These are phyloP conservation scores for Metarhizium humberi DNA, from an alignment of 2,329 filamentous ascomycete species.

Conservation along the genomic window DNA sequence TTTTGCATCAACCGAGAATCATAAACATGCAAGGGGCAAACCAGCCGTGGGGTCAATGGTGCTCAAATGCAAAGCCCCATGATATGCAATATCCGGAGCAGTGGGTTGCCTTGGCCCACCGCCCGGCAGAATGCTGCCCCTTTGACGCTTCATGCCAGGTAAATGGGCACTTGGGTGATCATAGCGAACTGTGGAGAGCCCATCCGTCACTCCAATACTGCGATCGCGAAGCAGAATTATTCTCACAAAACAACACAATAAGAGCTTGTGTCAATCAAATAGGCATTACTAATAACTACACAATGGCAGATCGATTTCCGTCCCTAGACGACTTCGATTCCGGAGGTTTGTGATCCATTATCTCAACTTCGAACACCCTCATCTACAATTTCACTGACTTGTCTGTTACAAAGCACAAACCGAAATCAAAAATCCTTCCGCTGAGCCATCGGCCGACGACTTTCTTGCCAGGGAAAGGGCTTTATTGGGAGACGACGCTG, in stretches of 20 bases:
- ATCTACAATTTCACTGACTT: constrained; percentile 3
- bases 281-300: constrained; percentile 10
- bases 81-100: constrained; percentile 6
- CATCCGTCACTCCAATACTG: not conserved
- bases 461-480: constrained; percentile 91
- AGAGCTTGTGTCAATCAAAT: not conserved
- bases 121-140: constrained; percentile 26
- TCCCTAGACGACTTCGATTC: constrained; percentile 71
- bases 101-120: constrained; percentile 15
- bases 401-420: constrained; percentile 49
- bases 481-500: constrained; percentile 81
- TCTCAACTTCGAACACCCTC: constrained; percentile 4
- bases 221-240: not conserved
- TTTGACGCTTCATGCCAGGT: constrained; percentile 7
- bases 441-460: constrained; percentile 59
- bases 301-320: constrained; percentile 71
- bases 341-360: constrained; percentile 35
- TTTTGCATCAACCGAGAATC: not conserved
- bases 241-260: not conserved
- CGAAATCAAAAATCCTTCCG: constrained; percentile 48
- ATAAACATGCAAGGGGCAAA: not conserved
- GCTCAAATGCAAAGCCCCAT: not conserved
- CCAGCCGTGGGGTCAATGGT: not conserved
- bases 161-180: not conserved
- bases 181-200: not conserved